A percentile compares a stretch with the other conserved stretches of the same genome.
Conservation (phyloP, 2,329 filamentous ascomycete genomes). For the Neofusicoccum laricinum region DNA sequence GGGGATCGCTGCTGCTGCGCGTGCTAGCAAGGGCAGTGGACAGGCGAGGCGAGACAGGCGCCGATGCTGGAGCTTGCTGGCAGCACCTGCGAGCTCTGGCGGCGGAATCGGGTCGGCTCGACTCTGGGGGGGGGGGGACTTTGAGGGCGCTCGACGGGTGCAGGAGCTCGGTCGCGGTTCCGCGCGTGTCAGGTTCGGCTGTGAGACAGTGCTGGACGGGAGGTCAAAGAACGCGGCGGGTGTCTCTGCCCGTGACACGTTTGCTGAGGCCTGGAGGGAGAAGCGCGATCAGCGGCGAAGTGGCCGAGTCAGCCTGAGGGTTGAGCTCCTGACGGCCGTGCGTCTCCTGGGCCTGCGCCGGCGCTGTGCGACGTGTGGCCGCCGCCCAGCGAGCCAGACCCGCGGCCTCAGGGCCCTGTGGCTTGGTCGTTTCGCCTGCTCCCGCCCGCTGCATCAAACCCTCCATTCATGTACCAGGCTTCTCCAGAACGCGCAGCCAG, state of each 20-base stretch:
- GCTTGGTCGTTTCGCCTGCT: not conserved
- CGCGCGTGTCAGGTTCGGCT: constrained; percentile 1
- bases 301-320: constrained; percentile 1
- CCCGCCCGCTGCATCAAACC: constrained; percentile 1
- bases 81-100: not conserved
- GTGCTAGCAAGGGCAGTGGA: constrained; percentile 19
- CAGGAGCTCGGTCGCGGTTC: not conserved
- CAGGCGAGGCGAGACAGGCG: constrained; percentile 20
- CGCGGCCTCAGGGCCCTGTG: not conserved
- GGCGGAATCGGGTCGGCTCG: constrained; percentile 1
- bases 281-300: not conserved
- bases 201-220: not conserved
- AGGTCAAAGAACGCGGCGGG: not conserved
- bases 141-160: not conserved
- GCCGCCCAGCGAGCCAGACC: too few relatives aligned
- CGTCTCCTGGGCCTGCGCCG: not conserved
- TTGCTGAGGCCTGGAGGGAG: not conserved
- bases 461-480: constrained; percentile 4
- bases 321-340: constrained; percentile 7
- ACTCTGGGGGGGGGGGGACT: not conserved
- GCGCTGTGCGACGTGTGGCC: not conserved
- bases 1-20: constrained; percentile 18
- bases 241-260: constrained; percentile 3
- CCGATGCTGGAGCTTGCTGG: constrained; percentile 11
- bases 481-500: constrained; percentile 1